Base-by-base conservation (phyloP, 2,329 filamentous ascomycete species). In the Aspergillus brunneoviolaceus region DNA sequence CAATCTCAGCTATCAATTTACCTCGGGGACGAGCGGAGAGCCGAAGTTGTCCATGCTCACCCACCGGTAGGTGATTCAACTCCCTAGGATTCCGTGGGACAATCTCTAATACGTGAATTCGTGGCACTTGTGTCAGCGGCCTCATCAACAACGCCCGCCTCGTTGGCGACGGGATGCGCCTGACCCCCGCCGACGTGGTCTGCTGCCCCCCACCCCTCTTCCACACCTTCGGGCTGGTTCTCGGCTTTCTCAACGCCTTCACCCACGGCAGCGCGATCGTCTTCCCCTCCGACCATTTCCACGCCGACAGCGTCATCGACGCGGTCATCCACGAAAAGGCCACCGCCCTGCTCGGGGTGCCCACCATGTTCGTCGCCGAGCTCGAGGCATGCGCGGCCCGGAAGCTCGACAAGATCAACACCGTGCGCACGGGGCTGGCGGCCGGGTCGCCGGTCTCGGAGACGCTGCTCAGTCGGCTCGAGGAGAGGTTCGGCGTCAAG, bases 171-270 rank as follows among this genome's bases (percentile, higher is more conserved):
- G 82, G 87, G 48, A 88, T 91, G 85, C 79, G 81, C 1, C 79
- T 92, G 10, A 85, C 83, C 0, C 72, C 82, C 3, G 73, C 79
- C 21, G 88, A 91, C 68, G 77, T 87, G 1, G 79, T 92, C 12
- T 92, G 89, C 78, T 92, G 89, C 72, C 89, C 89, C 5, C 89
- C 89, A 0, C 90, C 90, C 0, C 81, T 92, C 2, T 93, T 92
- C 45, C 67, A 69, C 19, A 61, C 60, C 42, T 68, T 69, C 12
- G 63, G 62, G 5, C 56, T 69, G 2, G 33, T 81, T 77, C 65
- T 80, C 78, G 63, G 79, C 72, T 19, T 69, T 69, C 4, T 66
- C 79, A 9, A 80, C 77, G 65, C 76, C 71, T 6, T 69, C 78
- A 16, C 76, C 78, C 63, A 69, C 49, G 67, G 65, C 10, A 60